Evolutionary conservation across 352 stramenopile species (phyloP), one percentile per base, ranked within the genome.

Genomic region (Phytophthora litchii): DNA sequence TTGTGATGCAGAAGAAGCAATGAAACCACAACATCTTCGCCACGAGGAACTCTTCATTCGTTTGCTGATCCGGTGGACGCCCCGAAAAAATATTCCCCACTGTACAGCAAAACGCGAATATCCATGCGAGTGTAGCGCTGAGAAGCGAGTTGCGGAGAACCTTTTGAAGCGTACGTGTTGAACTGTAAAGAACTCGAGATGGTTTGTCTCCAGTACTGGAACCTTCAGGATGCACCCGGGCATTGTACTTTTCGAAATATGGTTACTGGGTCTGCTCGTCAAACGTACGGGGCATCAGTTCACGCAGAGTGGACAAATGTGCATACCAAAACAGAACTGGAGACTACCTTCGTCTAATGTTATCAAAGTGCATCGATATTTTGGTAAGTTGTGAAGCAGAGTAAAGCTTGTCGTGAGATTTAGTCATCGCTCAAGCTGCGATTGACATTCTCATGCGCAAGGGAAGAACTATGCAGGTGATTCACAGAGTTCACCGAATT

Each of bases 1-100:
- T 62, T 16, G 45, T 37, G 14, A 11, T 16, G 25, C 55, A 53
- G 16, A 66, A 70, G 36, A 65, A 70, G 8, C 36, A 32, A 19
- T 70, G 61, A 48, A 60, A 61, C 61, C 54, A 57, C 25, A 64
- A 3, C 41, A 70, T 65, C 20, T 56, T 54, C 16, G 61, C 54
- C 7, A 70, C 34, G 11, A 65, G 37, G 19, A 70, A 65, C 31
- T 49, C 25, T 14, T 53, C 20, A 25, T 41, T 19, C 21, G 61
- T 61, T 27, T 70, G 61, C 9, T 20, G 27, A 10, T n/a, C 11
- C 2, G 37, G 27, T 10, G 40, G 12, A 5, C 14, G 23, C 3
- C 43, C 54, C 8, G 54, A 64, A 23, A 70, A 58, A 12, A 65
- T 38, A 19, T 65, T 40, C 5, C 54, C 54, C 35, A 51, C 10